Conservation (phyloP, 2,329 filamentous ascomycete species). For the Ophiosphaerella korrae region DNA sequence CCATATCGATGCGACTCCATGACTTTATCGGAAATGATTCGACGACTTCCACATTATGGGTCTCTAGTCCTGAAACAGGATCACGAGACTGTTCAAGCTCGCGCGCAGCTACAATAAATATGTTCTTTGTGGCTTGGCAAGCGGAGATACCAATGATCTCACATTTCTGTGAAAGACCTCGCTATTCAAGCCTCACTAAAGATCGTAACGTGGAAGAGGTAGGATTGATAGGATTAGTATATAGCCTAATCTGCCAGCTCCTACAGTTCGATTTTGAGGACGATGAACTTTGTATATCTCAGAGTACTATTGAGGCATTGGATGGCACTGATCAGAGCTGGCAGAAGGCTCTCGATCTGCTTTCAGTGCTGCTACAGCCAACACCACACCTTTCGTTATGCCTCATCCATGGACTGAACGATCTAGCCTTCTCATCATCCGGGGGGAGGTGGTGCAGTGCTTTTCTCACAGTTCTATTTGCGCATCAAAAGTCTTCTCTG, state of each 20-base stretch:
- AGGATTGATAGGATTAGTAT: constrained; percentile 20
- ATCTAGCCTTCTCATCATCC: neutral
- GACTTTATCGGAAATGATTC: constrained; percentile 7
- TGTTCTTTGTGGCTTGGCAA: constrained; percentile 13
- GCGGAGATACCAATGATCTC: constrained; percentile 17
- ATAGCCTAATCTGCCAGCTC: constrained; percentile 19
- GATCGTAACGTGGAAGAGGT: constrained; percentile 6
- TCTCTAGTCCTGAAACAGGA: constrained; percentile 5
- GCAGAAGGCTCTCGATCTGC: constrained; percentile 1
- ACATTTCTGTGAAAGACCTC: constrained; percentile 18
- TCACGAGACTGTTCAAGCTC: constrained; percentile 2
- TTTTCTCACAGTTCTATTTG: neutral
- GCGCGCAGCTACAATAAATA: constrained; percentile 12
- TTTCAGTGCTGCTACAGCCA: constrained; percentile 1
- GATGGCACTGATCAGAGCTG: constrained; percentile 7
- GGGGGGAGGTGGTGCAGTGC: constrained; percentile 2
- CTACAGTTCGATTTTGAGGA: constrained; percentile 14
- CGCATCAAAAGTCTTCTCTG: neutral
- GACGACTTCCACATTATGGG: constrained; percentile 5
- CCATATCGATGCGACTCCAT: constrained; percentile 3
- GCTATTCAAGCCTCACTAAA: neutral
- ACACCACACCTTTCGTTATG: constrained; percentile 2
- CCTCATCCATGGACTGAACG: constrained; percentile 3
- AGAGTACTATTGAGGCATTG: neutral
- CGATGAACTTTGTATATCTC: neutral